Evolutionary conservation across 305 asterid genomes (phyloP).

Genomic region (Solanum hybrid): DNA sequence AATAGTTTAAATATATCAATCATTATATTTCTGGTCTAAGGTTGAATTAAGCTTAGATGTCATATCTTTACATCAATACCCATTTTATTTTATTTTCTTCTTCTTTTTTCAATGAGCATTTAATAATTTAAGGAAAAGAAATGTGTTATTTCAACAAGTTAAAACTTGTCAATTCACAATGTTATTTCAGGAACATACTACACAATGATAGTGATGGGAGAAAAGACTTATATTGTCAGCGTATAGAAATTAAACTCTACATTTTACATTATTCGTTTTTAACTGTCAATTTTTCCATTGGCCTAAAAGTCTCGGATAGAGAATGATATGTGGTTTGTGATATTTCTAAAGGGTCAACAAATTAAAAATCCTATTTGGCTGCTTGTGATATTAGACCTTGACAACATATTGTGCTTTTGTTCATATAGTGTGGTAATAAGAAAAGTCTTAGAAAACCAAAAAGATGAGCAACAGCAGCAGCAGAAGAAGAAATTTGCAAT

Average conservation of each 20-base stretch:
- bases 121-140: not conserved
- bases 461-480: not conserved
- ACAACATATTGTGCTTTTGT: not conserved
- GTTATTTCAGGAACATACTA: not conserved
- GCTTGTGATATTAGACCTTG: not conserved
- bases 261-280: not conserved
- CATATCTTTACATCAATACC: not conserved
- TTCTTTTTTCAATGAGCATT: not conserved
- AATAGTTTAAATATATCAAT: not conserved
- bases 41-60: not conserved
- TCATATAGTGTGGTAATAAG: not conserved
- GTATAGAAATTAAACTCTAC: not conserved
- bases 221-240: not conserved
- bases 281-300: not conserved
- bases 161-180: not conserved
- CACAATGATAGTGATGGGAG: not conserved
- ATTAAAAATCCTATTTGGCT: not conserved
- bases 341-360: not conserved
- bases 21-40: not conserved
- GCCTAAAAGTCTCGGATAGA: not conserved
- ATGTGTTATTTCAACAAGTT: not conserved
- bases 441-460: not conserved
- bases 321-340: not conserved
- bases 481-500: not conserved
- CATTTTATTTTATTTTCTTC: not conserved